Percentiles rank a stretch among this genome's conserved stretches.
Evolutionary conservation across 805 yeast species (phyloP).

Genomic region (Candida vartiovaarae): DNA sequence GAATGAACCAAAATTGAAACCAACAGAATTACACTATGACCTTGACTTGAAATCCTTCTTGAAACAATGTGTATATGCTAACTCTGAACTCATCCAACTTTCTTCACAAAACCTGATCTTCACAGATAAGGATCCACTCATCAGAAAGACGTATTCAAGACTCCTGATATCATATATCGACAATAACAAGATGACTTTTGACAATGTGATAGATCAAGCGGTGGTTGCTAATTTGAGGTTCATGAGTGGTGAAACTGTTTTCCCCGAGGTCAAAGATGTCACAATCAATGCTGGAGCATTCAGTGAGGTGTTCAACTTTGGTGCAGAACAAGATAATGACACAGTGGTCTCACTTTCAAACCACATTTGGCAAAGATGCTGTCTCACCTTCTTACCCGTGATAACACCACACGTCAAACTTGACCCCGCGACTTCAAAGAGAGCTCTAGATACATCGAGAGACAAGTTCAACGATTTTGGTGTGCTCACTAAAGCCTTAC

Average conservation of each 20-base stretch:
- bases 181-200: conserved; percentile 1
- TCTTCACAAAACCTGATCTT: conserved; percentile 13
- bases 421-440: conserved; percentile 17
- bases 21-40: not conserved
- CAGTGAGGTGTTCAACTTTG: conserved; percentile 15
- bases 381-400: conserved; percentile 18
- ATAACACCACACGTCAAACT: conserved; percentile 11
- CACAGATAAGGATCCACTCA: conserved; percentile 12
- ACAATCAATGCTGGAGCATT: conserved; percentile 10
- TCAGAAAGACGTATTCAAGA: conserved; percentile 11
- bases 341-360: conserved; percentile 9
- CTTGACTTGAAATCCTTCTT: conserved; percentile 11
- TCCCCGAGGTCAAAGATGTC: not conserved
- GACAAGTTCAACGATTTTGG: conserved; percentile 19
- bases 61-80: conserved; percentile 1
- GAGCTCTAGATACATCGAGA: conserved; percentile 17
- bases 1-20: not conserved
- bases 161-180: conserved; percentile 11
- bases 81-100: conserved; percentile 2
- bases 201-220: conserved; percentile 12
- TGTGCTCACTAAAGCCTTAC: conserved; percentile 11
- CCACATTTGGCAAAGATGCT: conserved; percentile 21
- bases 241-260: not conserved
- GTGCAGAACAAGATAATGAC: conserved; percentile 4
- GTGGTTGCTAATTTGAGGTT: conserved; percentile 7